Evolutionary conservation across 805 yeast genomes (phyloP).

Genomic region (Diddensiella santjacobensis): DNA sequence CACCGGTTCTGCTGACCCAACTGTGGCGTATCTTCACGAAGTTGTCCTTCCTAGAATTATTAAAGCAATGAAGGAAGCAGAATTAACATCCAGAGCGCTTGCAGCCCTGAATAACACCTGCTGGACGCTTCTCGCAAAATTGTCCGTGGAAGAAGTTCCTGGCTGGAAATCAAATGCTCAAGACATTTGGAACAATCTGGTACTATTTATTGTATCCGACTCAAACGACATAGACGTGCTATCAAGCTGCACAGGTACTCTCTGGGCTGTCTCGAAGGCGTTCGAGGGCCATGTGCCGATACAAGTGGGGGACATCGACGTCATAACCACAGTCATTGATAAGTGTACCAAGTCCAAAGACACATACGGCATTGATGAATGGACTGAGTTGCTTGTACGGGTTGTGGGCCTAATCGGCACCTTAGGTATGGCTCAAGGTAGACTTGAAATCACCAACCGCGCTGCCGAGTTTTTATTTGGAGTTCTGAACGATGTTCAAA

Average conservation of each 20-base stretch:
- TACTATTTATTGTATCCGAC: slow-evolving; percentile 19
- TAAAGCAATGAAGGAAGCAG: slow-evolving; percentile 34
- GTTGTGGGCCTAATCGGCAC: slow-evolving; percentile 52
- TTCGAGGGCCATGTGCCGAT: slow-evolving; percentile 22
- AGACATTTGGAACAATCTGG: slow-evolving; percentile 26
- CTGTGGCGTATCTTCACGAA: slow-evolving; percentile 8
- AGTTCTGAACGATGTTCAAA: slow-evolving; percentile 29
- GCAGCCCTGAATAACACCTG: slow-evolving; percentile 67
- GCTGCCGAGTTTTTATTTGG: slow-evolving; percentile 45
- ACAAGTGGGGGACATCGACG: slow-evolving; percentile 22
- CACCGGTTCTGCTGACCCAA: slow-evolving; percentile 9
- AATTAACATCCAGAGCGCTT: slow-evolving; percentile 53
- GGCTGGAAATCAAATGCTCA: slow-evolving; percentile 37
- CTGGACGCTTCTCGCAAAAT: slow-evolving; percentile 48
- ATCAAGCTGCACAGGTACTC: slow-evolving; percentile 38
- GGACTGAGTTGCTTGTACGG: slow-evolving; percentile 41
- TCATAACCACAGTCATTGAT: slow-evolving; percentile 27
- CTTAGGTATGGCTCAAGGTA: slow-evolving; percentile 45
- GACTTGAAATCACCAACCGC: slow-evolving; percentile 41
- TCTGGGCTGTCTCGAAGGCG: slow-evolving; percentile 43
- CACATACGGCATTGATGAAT: slow-evolving; percentile 26
- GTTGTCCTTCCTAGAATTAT: slow-evolving; percentile 28
- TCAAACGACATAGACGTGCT: slow-evolving; percentile 29
- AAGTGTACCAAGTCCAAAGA: slow-evolving; percentile 16
- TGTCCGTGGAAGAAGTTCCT: slow-evolving; percentile 30